These are phyloP conservation scores for Aspergillus candidus DNA, from an alignment of 2,329 filamentous ascomycete species.

Conservation along the genomic window DNA sequence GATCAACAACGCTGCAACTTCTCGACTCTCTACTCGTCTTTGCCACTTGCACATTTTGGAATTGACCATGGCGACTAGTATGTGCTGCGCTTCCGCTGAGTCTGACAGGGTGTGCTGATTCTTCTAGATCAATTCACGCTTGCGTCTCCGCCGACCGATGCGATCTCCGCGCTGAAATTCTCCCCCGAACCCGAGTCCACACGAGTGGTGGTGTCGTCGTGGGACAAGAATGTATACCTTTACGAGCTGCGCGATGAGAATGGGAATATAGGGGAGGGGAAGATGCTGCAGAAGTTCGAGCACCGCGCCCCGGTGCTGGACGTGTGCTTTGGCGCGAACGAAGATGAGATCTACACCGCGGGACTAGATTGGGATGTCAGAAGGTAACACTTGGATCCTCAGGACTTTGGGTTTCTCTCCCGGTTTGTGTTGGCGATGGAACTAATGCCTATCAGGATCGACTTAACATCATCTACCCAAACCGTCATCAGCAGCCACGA, in stretches of 20 bases:
- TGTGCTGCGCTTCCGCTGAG: conserved; percentile 6
- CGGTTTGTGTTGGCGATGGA: background rate
- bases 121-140: conserved; percentile 68
- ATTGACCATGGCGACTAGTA: conserved; percentile 40
- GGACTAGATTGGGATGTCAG: conserved; percentile 83
- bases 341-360: conserved; percentile 77
- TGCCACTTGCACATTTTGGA: background rate
- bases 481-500: conserved; percentile 71
- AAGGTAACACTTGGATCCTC: conserved; percentile 44
- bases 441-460: conserved; percentile 46
- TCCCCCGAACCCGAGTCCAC: conserved; percentile 68
- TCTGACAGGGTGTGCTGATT: no score
- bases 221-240: conserved; percentile 86
- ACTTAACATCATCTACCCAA: conserved; percentile 66
- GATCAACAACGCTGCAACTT: conserved; percentile 14
- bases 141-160: conserved; percentile 73
- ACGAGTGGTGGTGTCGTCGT: conserved; percentile 83
- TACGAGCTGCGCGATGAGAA: conserved; percentile 65
- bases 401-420: background rate
- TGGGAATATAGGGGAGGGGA: conserved; percentile 51
- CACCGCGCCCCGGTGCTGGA: conserved; percentile 83
- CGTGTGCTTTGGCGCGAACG: conserved; percentile 79
- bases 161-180: conserved; percentile 80
- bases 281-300: conserved; percentile 66
- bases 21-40: conserved; percentile 11